These are phyloP conservation scores for Taiozyma sp. DNA, from an alignment of 1,139 yeast species.

Conservation along the genomic window DNA sequence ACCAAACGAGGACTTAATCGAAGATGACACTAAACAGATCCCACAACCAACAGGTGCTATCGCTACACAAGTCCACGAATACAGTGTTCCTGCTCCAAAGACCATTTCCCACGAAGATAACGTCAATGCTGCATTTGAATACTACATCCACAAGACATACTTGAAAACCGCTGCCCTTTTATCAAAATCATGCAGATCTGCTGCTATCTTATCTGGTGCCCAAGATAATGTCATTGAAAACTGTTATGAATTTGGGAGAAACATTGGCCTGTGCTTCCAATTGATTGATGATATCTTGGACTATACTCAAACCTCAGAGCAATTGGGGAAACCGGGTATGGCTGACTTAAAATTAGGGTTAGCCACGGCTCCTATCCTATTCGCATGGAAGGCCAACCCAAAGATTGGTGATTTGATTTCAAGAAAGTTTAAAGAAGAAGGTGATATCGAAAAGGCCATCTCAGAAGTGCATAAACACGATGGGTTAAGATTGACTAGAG, in stretches of 20 bases:
- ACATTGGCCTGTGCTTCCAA: slow-evolving; percentile 92
- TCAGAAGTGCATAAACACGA: slow-evolving; percentile 61
- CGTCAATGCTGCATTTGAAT: slow-evolving; percentile 85
- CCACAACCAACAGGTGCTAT: slow-evolving; percentile 65
- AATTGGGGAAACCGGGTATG: slow-evolving; percentile 91
- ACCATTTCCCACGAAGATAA: slow-evolving; percentile 60
- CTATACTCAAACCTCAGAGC: slow-evolving; percentile 76
- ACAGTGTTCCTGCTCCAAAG: slow-evolving; percentile 37
- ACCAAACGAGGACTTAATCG: slow-evolving; percentile 39
- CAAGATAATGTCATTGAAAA: no score
- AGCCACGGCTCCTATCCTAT: slow-evolving; percentile 94
- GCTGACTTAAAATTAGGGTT: slow-evolving; percentile 91
- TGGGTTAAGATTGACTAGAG: slow-evolving; percentile 74
- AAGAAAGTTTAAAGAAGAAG: slow-evolving; percentile 73
- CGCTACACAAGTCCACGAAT: slow-evolving; percentile 55
- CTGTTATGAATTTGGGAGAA: slow-evolving; percentile 87
- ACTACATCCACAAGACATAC: slow-evolving; percentile 91
- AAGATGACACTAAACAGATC: slow-evolving; percentile 42
- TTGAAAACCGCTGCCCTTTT: slow-evolving; percentile 91
- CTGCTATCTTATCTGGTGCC: slow-evolving; percentile 91
- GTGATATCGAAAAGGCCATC: slow-evolving; percentile 80
- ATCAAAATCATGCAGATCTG: slow-evolving; percentile 92
- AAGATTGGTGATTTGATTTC: slow-evolving; percentile 77
- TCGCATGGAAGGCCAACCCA: slow-evolving; percentile 89
- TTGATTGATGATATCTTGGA: slow-evolving; percentile 95